These are phyloP conservation scores for Coemansia sp. DNA, from an alignment of 192 early-diverging fungal genomes.

Conservation along the genomic window DNA sequence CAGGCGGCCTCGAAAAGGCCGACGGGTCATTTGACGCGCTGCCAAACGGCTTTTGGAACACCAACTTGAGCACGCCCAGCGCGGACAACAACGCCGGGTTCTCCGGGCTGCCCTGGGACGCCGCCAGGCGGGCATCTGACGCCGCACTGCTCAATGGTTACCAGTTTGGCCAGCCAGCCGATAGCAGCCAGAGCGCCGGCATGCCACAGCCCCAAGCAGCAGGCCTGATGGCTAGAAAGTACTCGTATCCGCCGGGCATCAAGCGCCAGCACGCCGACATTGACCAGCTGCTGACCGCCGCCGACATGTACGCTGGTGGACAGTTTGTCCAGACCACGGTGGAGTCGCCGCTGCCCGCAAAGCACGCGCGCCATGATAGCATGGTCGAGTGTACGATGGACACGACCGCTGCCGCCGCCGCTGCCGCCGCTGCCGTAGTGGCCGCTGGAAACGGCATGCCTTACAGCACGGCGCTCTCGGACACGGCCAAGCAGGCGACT, in stretches of 20 bases:
- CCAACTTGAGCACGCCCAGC: neutral
- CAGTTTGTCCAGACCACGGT: neutral
- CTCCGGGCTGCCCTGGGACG: conserved; percentile 4
- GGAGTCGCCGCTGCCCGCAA: conserved; percentile 3
- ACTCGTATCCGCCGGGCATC: conserved; percentile 27
- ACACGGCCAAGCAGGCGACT: conserved; percentile 11
- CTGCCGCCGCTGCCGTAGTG: conserved; percentile 3
- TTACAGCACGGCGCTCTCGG: conserved; percentile 13
- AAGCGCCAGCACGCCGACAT: conserved; percentile 45
- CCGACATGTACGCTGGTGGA: conserved; percentile 25
- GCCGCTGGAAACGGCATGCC: conserved; percentile 8
- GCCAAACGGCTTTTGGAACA: conserved; percentile 7
- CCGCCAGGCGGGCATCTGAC: conserved; percentile 13
- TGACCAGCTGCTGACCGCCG: conserved; percentile 36
- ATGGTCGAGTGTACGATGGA: conserved; percentile 6
- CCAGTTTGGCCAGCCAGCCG: conserved; percentile 18
- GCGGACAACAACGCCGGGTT: neutral
- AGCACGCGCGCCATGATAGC: conserved; percentile 36
- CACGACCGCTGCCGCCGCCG: conserved; percentile 18
- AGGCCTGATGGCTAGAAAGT: conserved; percentile 7
- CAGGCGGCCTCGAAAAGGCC: neutral
- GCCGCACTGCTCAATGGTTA: conserved; percentile 16
- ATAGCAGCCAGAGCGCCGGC: neutral
- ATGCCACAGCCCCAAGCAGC: neutral
- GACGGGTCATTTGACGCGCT: neutral